Base-by-base conservation (phyloP, 805 yeast species). In the Monosporozyma solicola region DNA sequence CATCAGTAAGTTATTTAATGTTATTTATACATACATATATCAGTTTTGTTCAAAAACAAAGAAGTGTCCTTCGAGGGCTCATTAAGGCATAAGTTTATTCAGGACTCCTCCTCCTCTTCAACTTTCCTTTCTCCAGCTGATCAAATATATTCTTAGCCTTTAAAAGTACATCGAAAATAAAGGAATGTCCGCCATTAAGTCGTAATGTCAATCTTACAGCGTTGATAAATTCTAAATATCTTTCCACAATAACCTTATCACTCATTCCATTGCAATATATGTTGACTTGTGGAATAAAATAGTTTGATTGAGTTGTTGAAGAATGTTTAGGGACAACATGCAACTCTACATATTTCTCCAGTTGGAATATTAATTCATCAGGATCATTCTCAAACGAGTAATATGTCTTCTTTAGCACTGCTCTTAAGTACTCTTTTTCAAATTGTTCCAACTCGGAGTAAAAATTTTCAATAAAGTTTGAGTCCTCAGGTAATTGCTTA, bases 111-210 rank as follows among this genome's bases (percentile, higher is more conserved):
- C 35, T 32, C 15, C 15, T 15, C 27, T 22, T 45, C 16, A 22
- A n/a, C 1, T 49, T 43, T 33, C 31, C 22, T 16, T 29, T 51
- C 27, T 59, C 57, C 52, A 59, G 49, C 24, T 61, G 61, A 48
- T 78, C 79, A 59, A 79, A 79, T 10, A 72, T 70, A 53, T 66
- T 61, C 51, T 78, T 79, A 55, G 78, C 79, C 50, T 78, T 76
- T 22, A 80, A 61, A 44, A 83, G 61, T 1, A 83, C 71, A 59
- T 84, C 89, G 59, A 84, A 73, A 11, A 80, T 73, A 51, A 77
- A 78, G 2, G 83, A 72, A 58, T 80, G 77, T 1, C 83, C 84
- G 16, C 85, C 84, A 59, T 84, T 83, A 35, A 79, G 58, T 16
- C 68, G 65, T 45, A 78, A 63, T 35, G 82, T 70, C 53, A 72